Evolutionary conservation across 768 basidiomycete species (phyloP).

Genomic region (Peribolospora baueri): DNA sequence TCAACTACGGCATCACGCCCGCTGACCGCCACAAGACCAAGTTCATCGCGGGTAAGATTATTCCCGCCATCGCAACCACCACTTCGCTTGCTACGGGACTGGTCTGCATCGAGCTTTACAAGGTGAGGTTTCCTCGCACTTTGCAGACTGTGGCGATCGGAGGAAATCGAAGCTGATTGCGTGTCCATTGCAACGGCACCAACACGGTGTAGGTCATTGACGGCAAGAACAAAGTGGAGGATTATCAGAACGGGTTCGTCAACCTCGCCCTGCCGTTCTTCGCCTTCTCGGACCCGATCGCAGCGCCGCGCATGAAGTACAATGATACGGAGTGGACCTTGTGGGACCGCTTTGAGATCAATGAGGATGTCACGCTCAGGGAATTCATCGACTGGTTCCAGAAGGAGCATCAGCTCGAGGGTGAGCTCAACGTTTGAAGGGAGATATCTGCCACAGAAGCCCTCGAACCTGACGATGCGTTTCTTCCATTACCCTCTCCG

Average conservation of each 20-base stretch:
- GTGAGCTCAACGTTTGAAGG: too few species aligned
- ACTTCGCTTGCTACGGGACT: slow-evolving; percentile 87
- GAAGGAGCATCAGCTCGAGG: slow-evolving; percentile 54
- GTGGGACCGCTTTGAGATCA: slow-evolving; percentile 91
- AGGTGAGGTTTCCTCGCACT: slow-evolving; percentile 29
- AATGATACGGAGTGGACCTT: slow-evolving; percentile 77
- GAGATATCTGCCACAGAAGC: background rate
- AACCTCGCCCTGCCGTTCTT: slow-evolving; percentile 97
- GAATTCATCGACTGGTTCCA: slow-evolving; percentile 69
- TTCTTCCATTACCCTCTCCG: slow-evolving; percentile 29
- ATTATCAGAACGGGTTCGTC: slow-evolving; percentile 95
- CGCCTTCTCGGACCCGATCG: slow-evolving; percentile 92
- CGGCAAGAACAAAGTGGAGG: slow-evolving; percentile 72
- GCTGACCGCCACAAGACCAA: slow-evolving; percentile 85
- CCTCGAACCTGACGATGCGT: slow-evolving; percentile 47
- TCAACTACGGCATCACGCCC: slow-evolving; percentile 69
- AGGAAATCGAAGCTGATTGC: background rate
- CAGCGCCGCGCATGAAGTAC: slow-evolving; percentile 37
- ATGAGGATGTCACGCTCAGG: slow-evolving; percentile 62
- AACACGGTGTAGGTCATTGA: slow-evolving; percentile 50
- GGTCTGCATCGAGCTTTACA: slow-evolving; percentile 89
- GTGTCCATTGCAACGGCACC: too few species aligned
- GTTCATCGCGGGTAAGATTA: slow-evolving; percentile 87
- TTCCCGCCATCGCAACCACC: slow-evolving; percentile 97
- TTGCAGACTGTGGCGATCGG: background rate